phyloP scores from a whole-genome alignment of 139 green algal species.

The Asterochloris sp. region DNA sequence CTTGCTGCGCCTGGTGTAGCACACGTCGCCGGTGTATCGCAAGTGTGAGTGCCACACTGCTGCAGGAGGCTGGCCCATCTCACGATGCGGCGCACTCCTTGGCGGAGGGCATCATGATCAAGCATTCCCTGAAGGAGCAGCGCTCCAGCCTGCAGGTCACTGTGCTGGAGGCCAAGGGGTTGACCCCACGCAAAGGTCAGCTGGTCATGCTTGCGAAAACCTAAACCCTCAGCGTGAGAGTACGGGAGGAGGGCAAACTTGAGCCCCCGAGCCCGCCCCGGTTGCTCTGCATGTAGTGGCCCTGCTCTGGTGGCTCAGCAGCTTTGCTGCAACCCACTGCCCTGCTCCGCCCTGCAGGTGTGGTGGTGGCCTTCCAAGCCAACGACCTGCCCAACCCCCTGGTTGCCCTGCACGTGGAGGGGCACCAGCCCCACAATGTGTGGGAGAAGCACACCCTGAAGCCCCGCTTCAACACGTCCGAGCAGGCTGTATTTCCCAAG shows the following conservation, averaged over 20 bases:
- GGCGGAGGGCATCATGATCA: slow-evolving; percentile 33
- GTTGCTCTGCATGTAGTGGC: too few relatives aligned
- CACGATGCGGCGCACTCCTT: slow-evolving; percentile 14
- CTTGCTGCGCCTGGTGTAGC: too few relatives aligned
- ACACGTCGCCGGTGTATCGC: too few relatives aligned
- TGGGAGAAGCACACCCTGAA: slow-evolving; percentile 35
- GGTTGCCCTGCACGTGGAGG: slow-evolving; percentile 29
- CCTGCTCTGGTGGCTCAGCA: too few relatives aligned
- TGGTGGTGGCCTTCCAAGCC: slow-evolving; percentile 50
- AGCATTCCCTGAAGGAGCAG: slow-evolving; percentile 40
- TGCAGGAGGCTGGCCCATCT: too few relatives aligned
- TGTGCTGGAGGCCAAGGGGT: slow-evolving; percentile 43
- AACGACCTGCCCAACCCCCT: slow-evolving; percentile 48
- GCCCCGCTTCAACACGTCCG: slow-evolving; percentile 3
- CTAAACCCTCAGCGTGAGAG: too few relatives aligned
- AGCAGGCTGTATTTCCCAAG: slow-evolving; percentile 21
- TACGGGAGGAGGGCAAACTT: too few relatives aligned
- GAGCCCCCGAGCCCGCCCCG: too few relatives aligned
- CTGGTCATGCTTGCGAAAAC: not conserved
- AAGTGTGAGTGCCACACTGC: too few relatives aligned
- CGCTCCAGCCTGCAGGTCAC: slow-evolving; percentile 37
- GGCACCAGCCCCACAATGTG: slow-evolving; percentile 11
- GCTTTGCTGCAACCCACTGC: too few relatives aligned
- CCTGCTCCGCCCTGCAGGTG: slow-evolving; percentile 21
- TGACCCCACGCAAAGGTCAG: slow-evolving; percentile 35